These are phyloP conservation scores for Raphidocelis subcapitata DNA, from an alignment of 139 green algal species.

Conservation along the genomic window DNA sequence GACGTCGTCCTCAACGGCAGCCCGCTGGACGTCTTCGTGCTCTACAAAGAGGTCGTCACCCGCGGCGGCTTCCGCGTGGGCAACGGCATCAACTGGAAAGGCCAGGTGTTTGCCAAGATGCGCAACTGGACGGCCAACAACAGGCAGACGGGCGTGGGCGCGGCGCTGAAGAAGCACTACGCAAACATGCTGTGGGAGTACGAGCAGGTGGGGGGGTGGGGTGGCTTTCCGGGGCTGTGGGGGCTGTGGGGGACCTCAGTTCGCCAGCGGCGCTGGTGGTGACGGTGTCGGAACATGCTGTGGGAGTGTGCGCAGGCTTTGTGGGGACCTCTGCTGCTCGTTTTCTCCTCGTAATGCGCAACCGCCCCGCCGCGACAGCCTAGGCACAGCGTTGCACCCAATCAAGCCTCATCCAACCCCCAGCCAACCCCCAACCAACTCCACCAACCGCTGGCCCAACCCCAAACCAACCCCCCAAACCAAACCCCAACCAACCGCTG, in stretches of 20 bases:
- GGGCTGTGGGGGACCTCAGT: no score
- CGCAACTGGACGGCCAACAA: conserved; percentile 69
- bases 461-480: no score
- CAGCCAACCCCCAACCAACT: no score
- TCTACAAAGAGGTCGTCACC: conserved; percentile 59
- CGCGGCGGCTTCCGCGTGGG: conserved; percentile 40
- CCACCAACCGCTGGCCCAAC: neutral
- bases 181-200: conserved; percentile 77
- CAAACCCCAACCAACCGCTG: neutral
- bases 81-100: conserved; percentile 85
- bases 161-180: conserved; percentile 88
- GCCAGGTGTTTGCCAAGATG: conserved; percentile 74
- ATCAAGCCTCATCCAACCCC: neutral
- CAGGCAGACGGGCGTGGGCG: conserved; percentile 81
- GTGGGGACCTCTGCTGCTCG: neutral
- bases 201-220: conserved; percentile 39
- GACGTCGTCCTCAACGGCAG: conserved; percentile 71
- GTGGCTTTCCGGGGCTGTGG: no score
- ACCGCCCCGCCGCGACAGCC: neutral
- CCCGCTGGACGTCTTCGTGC: conserved; percentile 63
- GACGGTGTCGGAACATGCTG: neutral
- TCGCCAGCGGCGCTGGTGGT: neutral
- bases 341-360: neutral
- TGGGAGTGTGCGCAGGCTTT: neutral
- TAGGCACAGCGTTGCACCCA: neutral